These are phyloP conservation scores for Cryptosporidium ubiquitum DNA, from an alignment of 169 alveolate genomes.

Conservation along the genomic window DNA sequence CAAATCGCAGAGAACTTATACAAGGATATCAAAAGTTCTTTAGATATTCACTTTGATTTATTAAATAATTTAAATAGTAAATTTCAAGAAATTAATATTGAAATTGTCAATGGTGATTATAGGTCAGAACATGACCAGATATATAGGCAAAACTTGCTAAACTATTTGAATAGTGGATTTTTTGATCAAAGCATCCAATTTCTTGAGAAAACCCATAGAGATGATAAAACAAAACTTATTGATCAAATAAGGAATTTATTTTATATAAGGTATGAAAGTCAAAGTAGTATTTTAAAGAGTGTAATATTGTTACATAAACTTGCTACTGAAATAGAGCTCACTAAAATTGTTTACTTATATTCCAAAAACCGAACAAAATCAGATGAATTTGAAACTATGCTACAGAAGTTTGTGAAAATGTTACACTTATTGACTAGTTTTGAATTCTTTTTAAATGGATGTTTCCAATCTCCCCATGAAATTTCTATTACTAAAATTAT, in stretches of 20 bases:
- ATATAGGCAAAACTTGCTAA: background rate
- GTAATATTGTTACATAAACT: conserved; percentile 16
- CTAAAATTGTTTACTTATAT: background rate
- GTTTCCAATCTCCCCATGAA: conserved; percentile 7
- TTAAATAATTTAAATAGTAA: background rate
- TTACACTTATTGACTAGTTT: background rate
- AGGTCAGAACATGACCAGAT: background rate
- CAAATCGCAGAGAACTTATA: background rate
- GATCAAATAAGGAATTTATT: background rate
- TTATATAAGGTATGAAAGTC: conserved; percentile 2
- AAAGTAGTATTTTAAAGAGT: conserved; percentile 1
- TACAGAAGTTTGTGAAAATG: conserved; percentile 18
- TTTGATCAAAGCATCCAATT: background rate
- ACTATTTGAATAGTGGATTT: background rate
- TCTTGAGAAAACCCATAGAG: background rate
- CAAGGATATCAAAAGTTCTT: background rate
- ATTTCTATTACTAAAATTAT: conserved; percentile 25
- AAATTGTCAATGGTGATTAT: background rate
- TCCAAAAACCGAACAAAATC: background rate
- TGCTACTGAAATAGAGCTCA: conserved; percentile 20
- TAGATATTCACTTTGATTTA: background rate
- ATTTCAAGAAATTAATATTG: background rate
- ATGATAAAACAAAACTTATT: background rate
- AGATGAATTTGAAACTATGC: background rate
- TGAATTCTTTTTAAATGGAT: background rate